phyloP scores from a whole-genome alignment of 2,329 filamentous ascomycete species.

The Colletotrichum sp. region DNA sequence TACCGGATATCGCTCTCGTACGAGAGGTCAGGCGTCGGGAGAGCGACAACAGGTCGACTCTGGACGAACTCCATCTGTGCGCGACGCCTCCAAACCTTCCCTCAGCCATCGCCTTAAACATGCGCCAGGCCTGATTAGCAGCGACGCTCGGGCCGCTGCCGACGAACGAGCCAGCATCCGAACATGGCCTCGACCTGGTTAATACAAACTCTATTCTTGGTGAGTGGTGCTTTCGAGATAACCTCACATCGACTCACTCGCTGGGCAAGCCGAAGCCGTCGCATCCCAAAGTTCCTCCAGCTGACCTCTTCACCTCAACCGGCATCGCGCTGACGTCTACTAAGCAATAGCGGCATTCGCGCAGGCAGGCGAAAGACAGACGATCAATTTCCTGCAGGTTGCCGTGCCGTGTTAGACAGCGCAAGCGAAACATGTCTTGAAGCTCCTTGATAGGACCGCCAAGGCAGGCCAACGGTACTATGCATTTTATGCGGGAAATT shows the following conservation, averaged over 20 bases:
- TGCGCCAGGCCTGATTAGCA: not conserved
- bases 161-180: not conserved
- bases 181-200: not conserved
- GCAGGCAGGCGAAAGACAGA: not conserved
- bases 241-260: not conserved
- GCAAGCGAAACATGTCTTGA: slow-evolving; percentile 21
- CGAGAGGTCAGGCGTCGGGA: not conserved
- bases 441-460: slow-evolving; percentile 21
- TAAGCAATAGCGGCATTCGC: not conserved
- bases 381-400: slow-evolving; percentile 16
- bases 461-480: slow-evolving; percentile 9
- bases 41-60: not conserved
- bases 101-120: not conserved
- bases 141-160: not conserved
- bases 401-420: slow-evolving; percentile 7
- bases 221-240: not conserved
- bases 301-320: not conserved
- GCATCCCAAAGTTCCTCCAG: not conserved
- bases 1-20: not conserved
- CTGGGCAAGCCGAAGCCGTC: not conserved
- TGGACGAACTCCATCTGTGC: slow-evolving; percentile 14
- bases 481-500: slow-evolving; percentile 22
- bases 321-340: not conserved
- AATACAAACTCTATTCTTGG: not conserved
- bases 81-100: slow-evolving; percentile 1